Conservation (phyloP, 345 rosid species). For the Cardiospermum halicacabum region DNA sequence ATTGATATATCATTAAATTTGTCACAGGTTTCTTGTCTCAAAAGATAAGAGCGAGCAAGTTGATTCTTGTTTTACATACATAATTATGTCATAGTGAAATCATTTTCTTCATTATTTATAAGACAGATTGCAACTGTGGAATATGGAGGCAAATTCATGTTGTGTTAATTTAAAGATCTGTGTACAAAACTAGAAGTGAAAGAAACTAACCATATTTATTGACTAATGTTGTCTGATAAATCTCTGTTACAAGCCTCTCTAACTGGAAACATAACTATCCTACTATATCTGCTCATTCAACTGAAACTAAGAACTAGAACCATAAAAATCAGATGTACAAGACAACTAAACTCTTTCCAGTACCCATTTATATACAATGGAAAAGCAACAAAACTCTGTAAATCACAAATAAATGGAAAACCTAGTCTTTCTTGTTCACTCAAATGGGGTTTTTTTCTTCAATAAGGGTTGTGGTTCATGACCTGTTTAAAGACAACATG, state of each 20-base stretch:
- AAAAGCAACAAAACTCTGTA: constrained; percentile 16
- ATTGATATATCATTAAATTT: too few species aligned
- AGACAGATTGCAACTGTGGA: too few species aligned
- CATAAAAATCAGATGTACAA: not conserved
- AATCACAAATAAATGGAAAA: constrained; percentile 1
- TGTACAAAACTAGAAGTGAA: too few species aligned
- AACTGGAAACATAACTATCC: constrained; percentile 6
- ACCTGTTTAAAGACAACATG: constrained; percentile 18
- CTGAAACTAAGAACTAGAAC: not conserved
- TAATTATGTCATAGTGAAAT: not conserved
- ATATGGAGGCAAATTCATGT: too few species aligned
- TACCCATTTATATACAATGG: constrained; percentile 12
- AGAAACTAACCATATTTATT: not conserved
- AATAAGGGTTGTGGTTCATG: constrained; percentile 26
- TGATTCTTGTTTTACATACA: too few species aligned
- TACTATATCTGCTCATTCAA: not conserved
- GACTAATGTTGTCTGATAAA: not conserved
- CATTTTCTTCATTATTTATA: not conserved
- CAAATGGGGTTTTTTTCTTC: constrained; percentile 10
- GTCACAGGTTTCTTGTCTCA: too few species aligned
- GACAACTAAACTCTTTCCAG: not conserved
- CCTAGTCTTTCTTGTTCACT: constrained; percentile 6
- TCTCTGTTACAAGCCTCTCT: not conserved
- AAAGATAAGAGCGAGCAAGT: too few species aligned
- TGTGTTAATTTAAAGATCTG: too few species aligned